These are phyloP conservation scores for Firmiana major DNA, from an alignment of 345 rosid species.

Conservation along the genomic window DNA sequence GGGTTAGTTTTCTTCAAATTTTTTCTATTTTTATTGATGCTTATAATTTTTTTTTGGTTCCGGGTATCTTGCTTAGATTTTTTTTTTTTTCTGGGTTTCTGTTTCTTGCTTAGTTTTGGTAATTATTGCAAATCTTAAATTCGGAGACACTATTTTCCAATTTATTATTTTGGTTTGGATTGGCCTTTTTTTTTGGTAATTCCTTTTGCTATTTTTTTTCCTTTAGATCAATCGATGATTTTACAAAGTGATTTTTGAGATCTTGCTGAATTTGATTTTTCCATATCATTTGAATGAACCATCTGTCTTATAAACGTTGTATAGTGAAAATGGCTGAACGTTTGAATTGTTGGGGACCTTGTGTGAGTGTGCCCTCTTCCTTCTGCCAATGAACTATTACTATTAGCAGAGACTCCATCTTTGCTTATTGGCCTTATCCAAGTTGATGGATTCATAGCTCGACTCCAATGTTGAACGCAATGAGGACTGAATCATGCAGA, in stretches of 20 bases:
- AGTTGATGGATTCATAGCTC: not conserved
- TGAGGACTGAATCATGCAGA: not conserved
- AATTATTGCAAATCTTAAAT: too few relatives aligned
- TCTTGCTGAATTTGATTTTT: not conserved
- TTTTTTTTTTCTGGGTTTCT: not conserved
- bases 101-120: not conserved
- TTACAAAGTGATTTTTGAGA: not conserved
- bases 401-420: not conserved
- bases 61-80: too few relatives aligned
- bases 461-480: not conserved
- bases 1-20: constrained; percentile 42
- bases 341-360: not conserved
- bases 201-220: too few relatives aligned
- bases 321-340: not conserved
- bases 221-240: not conserved
- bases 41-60: not conserved
- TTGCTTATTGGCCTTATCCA: not conserved
- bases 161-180: too few relatives aligned
- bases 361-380: not conserved
- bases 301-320: not conserved
- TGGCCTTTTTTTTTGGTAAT: not conserved
- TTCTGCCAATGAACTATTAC: not conserved
- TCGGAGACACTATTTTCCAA: too few relatives aligned
- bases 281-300: not conserved
- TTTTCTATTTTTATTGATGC: not conserved